Evolutionary conservation across 1,284 basidiomycete genomes (phyloP).

Genomic region (Ganoderma sp.): DNA sequence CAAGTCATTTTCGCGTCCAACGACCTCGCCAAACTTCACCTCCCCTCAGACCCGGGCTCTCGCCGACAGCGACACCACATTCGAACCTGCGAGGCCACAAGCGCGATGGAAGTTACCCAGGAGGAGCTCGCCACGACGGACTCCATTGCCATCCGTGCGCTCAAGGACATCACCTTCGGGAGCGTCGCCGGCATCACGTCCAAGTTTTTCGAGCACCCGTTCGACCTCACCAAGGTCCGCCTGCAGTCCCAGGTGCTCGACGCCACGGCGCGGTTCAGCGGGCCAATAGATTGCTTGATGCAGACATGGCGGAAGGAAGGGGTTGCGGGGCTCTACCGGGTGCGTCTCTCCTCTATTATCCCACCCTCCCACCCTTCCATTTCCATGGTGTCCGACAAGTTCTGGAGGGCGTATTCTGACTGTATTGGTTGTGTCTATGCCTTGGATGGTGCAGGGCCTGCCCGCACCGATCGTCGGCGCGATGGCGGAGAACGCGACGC

Average conservation of each 20-base stretch:
- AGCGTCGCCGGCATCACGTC: conserved; percentile 80
- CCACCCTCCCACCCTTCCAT: background rate
- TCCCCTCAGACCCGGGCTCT: background rate
- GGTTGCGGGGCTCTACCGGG: conserved; percentile 78
- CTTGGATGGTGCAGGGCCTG: conserved; percentile 63
- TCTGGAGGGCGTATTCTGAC: background rate
- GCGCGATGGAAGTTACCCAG: conserved; percentile 40
- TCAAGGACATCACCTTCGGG: conserved; percentile 64
- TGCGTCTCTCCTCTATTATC: conserved; percentile 46
- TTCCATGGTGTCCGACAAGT: too few species aligned
- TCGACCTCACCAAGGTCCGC: conserved; percentile 85
- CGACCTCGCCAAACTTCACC: background rate
- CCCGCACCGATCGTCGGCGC: conserved; percentile 89
- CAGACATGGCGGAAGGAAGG: conserved; percentile 84
- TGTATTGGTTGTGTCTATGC: conserved; percentile 5
- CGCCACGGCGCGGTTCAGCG: conserved; percentile 70
- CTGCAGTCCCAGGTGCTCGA: conserved; percentile 86
- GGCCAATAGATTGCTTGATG: conserved; percentile 81
- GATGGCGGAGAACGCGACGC: conserved; percentile 88
- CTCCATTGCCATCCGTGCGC: conserved; percentile 46
- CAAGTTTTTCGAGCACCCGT: conserved; percentile 86
- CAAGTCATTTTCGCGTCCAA: background rate
- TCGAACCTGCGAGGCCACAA: background rate
- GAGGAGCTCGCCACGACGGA: conserved; percentile 36
- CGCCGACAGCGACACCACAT: background rate